Evolutionary conservation across 2,329 filamentous ascomycete genomes (phyloP).

Genomic region (Hymenoscyphus occultus): DNA sequence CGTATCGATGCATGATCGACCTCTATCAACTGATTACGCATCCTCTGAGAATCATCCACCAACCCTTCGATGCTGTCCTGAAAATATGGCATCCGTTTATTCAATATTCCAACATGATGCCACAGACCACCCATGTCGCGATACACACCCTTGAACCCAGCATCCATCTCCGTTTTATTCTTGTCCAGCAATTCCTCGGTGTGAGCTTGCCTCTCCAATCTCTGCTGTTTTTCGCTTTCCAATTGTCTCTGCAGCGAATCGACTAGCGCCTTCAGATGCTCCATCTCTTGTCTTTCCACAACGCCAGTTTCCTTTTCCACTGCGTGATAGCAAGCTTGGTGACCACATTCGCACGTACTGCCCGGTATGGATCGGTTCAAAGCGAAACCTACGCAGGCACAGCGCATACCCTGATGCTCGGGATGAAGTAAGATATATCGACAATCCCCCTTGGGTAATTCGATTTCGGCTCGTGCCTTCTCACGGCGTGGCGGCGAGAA

Average conservation of each 20-base stretch:
- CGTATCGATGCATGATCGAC: conserved; percentile 37
- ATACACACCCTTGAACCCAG: conserved; percentile 54
- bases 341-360: conserved; percentile 56
- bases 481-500: conserved; percentile 33
- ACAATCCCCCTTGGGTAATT: conserved; percentile 56
- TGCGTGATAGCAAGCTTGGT: conserved; percentile 58
- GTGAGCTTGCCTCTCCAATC: conserved; percentile 37
- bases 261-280: conserved; percentile 47
- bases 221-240: conserved; percentile 26
- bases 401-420: conserved; percentile 56
- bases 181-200: conserved; percentile 54
- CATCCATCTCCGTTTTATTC: conserved; percentile 48
- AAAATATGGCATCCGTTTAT: conserved; percentile 48
- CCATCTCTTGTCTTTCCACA: conserved; percentile 46
- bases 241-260: conserved; percentile 46
- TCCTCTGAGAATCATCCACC: conserved; percentile 39
- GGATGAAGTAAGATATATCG: conserved; percentile 57
- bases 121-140: conserved; percentile 54
- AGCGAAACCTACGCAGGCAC: conserved; percentile 56
- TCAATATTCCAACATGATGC: conserved; percentile 46
- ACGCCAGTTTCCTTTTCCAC: conserved; percentile 42
- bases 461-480: conserved; percentile 40
- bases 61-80: conserved; percentile 55
- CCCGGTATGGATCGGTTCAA: conserved; percentile 53
- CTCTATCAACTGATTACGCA: conserved; percentile 34